These are phyloP conservation scores for Candida schatavii DNA, from an alignment of 805 yeast genomes.

Conservation along the genomic window DNA sequence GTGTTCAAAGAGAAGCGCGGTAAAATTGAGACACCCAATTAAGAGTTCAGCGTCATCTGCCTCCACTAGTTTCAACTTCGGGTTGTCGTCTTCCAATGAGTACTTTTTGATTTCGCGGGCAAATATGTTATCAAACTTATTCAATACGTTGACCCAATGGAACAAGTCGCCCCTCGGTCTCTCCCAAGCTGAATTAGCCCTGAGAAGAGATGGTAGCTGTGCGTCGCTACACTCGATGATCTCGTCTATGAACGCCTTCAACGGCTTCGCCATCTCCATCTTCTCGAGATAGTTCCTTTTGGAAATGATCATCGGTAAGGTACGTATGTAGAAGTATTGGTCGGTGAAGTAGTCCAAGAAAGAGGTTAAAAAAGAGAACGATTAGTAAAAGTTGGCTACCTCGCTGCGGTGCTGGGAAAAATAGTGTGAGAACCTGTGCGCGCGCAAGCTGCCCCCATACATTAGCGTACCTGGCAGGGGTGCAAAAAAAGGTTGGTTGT, in stretches of 20 bases:
- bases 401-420: no score
- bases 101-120: conserved; percentile 55
- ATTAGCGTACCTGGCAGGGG: no score
- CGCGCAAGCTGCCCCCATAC: no score
- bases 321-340: no score
- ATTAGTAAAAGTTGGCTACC: no score
- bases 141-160: conserved; percentile 75
- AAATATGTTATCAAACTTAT: conserved; percentile 68
- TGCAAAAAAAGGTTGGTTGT: no score
- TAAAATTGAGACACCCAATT: conserved; percentile 55
- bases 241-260: conserved; percentile 31
- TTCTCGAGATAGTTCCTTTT: conserved; percentile 26
- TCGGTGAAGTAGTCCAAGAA: no score
- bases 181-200: conserved; percentile 48
- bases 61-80: conserved; percentile 45
- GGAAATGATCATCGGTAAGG: conserved; percentile 35
- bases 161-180: conserved; percentile 66
- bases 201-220: conserved; percentile 40
- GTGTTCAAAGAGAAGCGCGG: conserved; percentile 61
- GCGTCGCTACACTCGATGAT: conserved; percentile 34
- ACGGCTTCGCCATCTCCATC: conserved; percentile 28
- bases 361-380: no score
- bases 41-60: conserved; percentile 46
- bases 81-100: conserved; percentile 43
- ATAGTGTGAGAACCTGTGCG: no score